These are phyloP conservation scores for Talaromyces sp. DNA, from an alignment of 2,329 filamentous ascomycete species.

Conservation along the genomic window DNA sequence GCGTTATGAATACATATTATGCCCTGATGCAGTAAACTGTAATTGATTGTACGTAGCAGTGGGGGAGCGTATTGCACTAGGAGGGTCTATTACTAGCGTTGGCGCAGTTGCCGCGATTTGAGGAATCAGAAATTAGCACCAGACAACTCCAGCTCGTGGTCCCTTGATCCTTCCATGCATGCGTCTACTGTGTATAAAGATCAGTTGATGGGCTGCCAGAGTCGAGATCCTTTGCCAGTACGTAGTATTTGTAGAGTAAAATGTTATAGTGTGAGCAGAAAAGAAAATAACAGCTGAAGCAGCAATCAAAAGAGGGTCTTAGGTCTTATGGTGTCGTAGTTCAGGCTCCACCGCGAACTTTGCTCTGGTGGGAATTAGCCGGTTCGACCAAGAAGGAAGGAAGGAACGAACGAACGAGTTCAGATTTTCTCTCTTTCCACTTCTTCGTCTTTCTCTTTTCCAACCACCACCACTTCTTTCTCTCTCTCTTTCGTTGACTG, in stretches of 20 bases:
- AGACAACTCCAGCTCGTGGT: not conserved
- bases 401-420: not conserved
- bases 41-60: not conserved
- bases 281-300: too few relatives aligned
- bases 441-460: not conserved
- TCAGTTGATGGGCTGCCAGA: not conserved
- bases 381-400: not conserved
- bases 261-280: not conserved
- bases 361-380: not conserved
- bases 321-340: not conserved
- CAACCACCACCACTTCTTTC: not conserved
- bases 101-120: conserved; percentile 9
- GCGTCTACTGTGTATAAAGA: not conserved
- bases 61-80: not conserved
- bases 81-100: not conserved
- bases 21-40: not conserved
- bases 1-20: not conserved
- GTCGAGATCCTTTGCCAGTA: not conserved
- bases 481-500: not conserved
- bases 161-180: conserved; percentile 6
- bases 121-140: conserved; percentile 2
- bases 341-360: not conserved
- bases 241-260: not conserved
- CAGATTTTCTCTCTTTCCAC: not conserved
- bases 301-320: not conserved